Base-by-base conservation (phyloP, 2,329 filamentous ascomycete genomes). In the Raffaelea albimanens region DNA sequence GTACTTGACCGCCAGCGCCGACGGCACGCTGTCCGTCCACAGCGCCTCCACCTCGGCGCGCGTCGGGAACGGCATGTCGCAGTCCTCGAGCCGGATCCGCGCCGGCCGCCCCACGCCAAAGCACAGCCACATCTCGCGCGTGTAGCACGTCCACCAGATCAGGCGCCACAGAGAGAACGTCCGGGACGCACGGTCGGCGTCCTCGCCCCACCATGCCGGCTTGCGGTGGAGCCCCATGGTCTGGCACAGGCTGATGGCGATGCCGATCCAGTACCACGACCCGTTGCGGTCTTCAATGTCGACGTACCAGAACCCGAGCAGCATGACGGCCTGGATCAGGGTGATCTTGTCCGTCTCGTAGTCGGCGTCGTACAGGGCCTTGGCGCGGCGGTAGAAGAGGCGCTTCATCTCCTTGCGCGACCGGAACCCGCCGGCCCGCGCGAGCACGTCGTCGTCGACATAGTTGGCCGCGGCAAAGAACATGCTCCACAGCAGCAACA, bases 261-360 rank as follows among this genome's bases (percentile, higher is more conserved):
- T 77, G 11, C 81, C 81, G 75, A 83, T 82, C 81, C 81, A 85
- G 57, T 85, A 79, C 74, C 80, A 83, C 39, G 80, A 83, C 58
- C 84, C 81, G 58, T 84, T 84, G 56, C 83, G 79, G 57, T 83
- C 81, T 62, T 84, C 79, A 2, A 79, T 78, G 18, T 76, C 82
- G 57, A 83, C 80, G 54, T 83, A 84, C 73, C 82, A 85, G 58
- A 82, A 83, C 1, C 79, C 83, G 73, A 85, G 76, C 40, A 85
- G 66, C 16, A 85, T 66, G 16, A 84, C 63, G 2, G 80, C 74
- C 58, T 85, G 81, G 16, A 84, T 78, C 7, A 84, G 65, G 2
- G 77, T 76, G 43, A 83, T 78, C 20, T 80, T 73, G 58, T 85
- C 80, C n/a, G 75, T 69, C 58, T 85, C 81, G 56, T 81, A 81